These are phyloP conservation scores for Pythium sp. DNA, from an alignment of 352 stramenopile genomes.

Conservation along the genomic window DNA sequence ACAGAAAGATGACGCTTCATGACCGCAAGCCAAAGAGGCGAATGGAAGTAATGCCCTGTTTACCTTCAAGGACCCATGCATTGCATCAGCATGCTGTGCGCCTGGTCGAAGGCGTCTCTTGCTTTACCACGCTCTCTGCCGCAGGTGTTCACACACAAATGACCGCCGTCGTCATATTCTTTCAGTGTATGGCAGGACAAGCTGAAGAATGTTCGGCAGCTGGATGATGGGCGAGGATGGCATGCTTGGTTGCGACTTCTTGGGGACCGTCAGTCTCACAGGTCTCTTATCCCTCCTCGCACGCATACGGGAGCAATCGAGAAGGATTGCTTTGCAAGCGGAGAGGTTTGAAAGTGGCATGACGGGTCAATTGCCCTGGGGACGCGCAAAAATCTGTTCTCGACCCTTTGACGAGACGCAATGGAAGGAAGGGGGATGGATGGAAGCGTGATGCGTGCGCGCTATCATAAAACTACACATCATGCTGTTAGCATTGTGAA, in stretches of 20 bases:
- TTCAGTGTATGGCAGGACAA: neutral
- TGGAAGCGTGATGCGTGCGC: too few species aligned
- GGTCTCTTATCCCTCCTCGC: neutral
- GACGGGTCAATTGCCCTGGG: neutral
- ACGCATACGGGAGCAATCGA: neutral
- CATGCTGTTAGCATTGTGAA: neutral
- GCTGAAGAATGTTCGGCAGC: constrained; percentile 1
- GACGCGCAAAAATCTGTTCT: constrained; percentile 1
- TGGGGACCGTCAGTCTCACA: neutral
- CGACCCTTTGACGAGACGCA: constrained; percentile 4
- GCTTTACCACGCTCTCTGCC: constrained; percentile 8
- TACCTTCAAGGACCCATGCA: constrained; percentile 2
- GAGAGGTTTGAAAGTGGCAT: neutral
- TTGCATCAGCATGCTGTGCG: neutral
- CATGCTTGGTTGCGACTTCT: neutral
- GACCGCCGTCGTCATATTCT: neutral
- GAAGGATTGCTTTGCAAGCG: neutral
- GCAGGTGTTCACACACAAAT: neutral
- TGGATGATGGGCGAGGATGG: neutral
- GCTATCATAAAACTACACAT: neutral
- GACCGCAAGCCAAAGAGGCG: neutral
- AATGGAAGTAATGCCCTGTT: neutral
- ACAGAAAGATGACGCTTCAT: neutral
- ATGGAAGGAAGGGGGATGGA: neutral
- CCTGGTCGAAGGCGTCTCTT: constrained; percentile 5